A percentile compares a stretch with the other conserved stretches of the same genome.
These are phyloP conservation scores for Rhizopus microsporus DNA, from an alignment of 371 early-diverging fungal species.

Conservation along the genomic window DNA sequence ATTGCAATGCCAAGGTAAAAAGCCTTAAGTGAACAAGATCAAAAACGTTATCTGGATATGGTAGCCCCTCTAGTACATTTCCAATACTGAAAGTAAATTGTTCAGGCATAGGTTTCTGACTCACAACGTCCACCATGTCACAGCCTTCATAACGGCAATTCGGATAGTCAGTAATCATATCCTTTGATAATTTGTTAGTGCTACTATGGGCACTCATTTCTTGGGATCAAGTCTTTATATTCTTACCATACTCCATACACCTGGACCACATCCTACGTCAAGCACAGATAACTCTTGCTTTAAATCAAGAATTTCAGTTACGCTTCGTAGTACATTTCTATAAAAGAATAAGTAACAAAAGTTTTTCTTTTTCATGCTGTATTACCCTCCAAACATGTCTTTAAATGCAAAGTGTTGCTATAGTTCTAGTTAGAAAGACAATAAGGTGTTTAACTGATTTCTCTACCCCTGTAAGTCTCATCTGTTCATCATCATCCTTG, in stretches of 20 bases:
- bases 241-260: constrained; percentile 22
- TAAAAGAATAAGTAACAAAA: no score
- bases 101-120: constrained; percentile 1
- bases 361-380: background rate
- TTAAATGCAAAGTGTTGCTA: constrained; percentile 26
- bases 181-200: constrained; percentile 5
- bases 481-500: background rate
- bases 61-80: constrained; percentile 13
- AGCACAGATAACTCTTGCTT: constrained; percentile 9
- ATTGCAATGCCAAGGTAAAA: constrained; percentile 15
- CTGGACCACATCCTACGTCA: constrained; percentile 27
- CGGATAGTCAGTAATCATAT: constrained; percentile 22
- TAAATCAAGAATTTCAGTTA: constrained; percentile 6
- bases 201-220: background rate
- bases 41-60: constrained; percentile 24
- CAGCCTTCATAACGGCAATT: constrained; percentile 16
- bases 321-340: constrained; percentile 12
- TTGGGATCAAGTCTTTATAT: no score
- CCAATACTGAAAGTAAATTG: constrained; percentile 15
- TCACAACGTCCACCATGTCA: constrained; percentile 19
- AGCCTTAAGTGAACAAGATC: constrained; percentile 22
- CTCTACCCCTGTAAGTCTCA: background rate
- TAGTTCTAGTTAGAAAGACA: background rate
- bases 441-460: background rate
- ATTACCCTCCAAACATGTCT: constrained; percentile 19